A percentile compares a stretch with the other conserved stretches of the same genome.
Conservation (phyloP, 495 filamentous ascomycete genomes). For the Aspergillus saccharolyticus region DNA sequence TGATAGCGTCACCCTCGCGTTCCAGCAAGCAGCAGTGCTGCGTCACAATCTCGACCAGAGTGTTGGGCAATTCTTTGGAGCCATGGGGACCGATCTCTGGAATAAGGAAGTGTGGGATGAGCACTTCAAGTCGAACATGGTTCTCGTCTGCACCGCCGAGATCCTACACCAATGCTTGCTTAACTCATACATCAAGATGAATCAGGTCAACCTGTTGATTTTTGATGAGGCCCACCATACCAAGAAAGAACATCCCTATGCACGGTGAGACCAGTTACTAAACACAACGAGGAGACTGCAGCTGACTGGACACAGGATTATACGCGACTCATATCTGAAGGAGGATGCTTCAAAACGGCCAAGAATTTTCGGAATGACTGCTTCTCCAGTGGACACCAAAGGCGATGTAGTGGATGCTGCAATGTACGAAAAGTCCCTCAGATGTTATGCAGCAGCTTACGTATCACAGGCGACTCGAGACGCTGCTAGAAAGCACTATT, state of each 20-base stretch:
- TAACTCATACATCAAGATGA: conserved; percentile 75
- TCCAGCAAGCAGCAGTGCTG: conserved; percentile 82
- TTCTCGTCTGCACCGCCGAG: conserved; percentile 90
- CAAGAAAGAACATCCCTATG: conserved; percentile 91
- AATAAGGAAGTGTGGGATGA: conserved; percentile 63
- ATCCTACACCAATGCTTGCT: conserved; percentile 75
- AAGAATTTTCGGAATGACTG: conserved; percentile 94
- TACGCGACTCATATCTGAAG: conserved; percentile 74
- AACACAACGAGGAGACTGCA: not conserved
- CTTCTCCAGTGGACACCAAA: conserved; percentile 88
- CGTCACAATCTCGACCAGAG: conserved; percentile 77
- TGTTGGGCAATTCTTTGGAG: conserved; percentile 73
- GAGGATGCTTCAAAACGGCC: conserved; percentile 50
- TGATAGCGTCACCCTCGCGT: conserved; percentile 84
- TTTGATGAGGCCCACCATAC: conserved; percentile 98
- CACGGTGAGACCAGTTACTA: conserved; percentile 42
- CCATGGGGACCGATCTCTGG: conserved; percentile 64
- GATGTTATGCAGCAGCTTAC: conserved; percentile 8
- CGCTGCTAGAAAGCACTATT: conserved; percentile 72
- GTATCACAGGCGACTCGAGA: conserved; percentile 61
- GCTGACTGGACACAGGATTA: conserved; percentile 52
- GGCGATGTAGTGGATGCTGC: conserved; percentile 65
- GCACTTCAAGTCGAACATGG: conserved; percentile 66
- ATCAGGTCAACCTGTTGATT: conserved; percentile 82
- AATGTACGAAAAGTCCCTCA: conserved; percentile 29